Evolutionary conservation across 345 rosid species (phyloP).

Genomic region (Zanthoxylum bungeanum): DNA sequence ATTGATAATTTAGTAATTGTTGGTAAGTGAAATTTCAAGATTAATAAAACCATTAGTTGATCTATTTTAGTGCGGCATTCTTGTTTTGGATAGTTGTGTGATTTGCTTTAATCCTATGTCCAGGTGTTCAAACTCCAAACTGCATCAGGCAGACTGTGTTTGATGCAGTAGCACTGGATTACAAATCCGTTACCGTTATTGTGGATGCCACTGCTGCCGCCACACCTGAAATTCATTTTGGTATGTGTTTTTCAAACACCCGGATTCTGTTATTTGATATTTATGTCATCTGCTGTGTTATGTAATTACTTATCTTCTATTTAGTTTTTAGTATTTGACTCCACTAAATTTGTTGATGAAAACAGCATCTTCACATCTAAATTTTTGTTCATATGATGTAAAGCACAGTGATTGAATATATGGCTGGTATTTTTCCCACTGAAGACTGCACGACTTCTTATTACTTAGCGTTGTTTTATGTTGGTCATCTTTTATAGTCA

Average conservation of each 20-base stretch:
- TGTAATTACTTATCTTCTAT: background rate
- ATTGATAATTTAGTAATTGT: conserved; percentile 49
- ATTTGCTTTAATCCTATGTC: background rate
- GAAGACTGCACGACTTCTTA: background rate
- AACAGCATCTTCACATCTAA: background rate
- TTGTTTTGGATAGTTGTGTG: background rate
- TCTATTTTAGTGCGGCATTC: background rate
- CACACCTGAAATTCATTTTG: conserved; percentile 65
- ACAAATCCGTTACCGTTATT: conserved; percentile 51
- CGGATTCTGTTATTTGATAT: background rate
- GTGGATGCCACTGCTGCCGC: conserved; percentile 91
- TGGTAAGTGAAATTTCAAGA: conserved; percentile 39
- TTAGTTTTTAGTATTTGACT: background rate
- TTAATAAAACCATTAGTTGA: background rate
- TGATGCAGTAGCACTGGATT: conserved; percentile 78
- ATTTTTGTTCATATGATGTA: background rate
- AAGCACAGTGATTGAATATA: background rate
- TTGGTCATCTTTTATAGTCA: background rate
- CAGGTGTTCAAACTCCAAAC: conserved; percentile 88
- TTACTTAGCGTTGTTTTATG: background rate
- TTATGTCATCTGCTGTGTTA: background rate
- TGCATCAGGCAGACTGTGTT: conserved; percentile 86
- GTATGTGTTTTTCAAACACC: conserved; percentile 26
- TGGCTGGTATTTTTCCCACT: background rate
- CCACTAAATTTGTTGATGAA: background rate